Conservation (phyloP, 2,329 filamentous ascomycete genomes). For the Lizonia empirigonia region DNA sequence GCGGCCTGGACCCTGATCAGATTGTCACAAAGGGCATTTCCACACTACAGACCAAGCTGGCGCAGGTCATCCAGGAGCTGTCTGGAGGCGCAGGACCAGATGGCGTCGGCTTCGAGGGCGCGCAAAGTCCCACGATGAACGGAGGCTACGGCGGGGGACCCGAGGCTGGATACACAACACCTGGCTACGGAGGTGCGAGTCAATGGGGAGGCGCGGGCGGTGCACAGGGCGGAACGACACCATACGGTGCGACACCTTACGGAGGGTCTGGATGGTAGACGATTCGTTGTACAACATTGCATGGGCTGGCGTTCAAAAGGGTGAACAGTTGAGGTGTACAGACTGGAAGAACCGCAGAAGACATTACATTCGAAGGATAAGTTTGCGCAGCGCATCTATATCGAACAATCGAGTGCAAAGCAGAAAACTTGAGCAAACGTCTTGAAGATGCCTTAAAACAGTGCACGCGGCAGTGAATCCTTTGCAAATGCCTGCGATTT, state of each 20-base stretch:
- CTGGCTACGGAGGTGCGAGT: constrained; percentile 61
- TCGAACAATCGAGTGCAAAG: background rate
- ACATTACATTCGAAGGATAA: background rate
- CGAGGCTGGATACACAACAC: constrained; percentile 70
- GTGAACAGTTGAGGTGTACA: background rate
- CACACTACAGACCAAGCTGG: constrained; percentile 88
- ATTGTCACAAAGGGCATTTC: constrained; percentile 90
- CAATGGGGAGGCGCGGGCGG: constrained; percentile 64
- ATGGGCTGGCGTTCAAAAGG: constrained; percentile 35
- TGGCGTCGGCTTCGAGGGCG: constrained; percentile 63
- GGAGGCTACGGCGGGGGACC: constrained; percentile 61
- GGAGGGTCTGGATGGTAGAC: constrained; percentile 45
- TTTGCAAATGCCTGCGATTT: too few relatives aligned
- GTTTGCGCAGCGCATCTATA: background rate
- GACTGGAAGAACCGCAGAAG: background rate
- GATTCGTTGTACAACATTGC: constrained; percentile 29
- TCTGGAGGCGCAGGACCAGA: constrained; percentile 60
- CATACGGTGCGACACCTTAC: constrained; percentile 67
- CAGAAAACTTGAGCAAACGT: background rate
- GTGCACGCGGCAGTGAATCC: too few relatives aligned
- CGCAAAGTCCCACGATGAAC: constrained; percentile 65
- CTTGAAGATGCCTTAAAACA: too few relatives aligned
- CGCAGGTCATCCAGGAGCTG: constrained; percentile 72
- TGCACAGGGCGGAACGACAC: constrained; percentile 53
- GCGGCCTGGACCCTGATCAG: constrained; percentile 84